Evolutionary conservation across 139 green algal genomes (phyloP), one percentile per base, ranked within the genome.

Genomic region (Bryopsis sp.): DNA sequence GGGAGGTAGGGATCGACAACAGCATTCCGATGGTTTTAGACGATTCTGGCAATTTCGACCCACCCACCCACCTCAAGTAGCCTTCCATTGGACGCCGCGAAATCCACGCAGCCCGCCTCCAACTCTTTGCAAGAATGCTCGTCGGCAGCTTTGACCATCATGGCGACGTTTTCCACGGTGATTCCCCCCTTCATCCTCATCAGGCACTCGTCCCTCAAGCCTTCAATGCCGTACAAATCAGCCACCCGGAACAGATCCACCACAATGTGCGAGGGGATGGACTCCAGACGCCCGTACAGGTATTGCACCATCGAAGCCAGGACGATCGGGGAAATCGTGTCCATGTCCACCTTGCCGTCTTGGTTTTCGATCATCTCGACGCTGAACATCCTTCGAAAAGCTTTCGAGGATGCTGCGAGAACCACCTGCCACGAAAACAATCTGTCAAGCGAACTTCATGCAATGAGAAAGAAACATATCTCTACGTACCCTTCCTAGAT

Each of bases 321-420:
- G 7, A 67, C 59, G 15, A 7, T 46, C 5, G 59, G 59, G 7
- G 24, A 22, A n/a, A 67, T 31, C n/a, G 33, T n/a, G 33, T 67
- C 59, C 8, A 67, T 7, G 6, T 47, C 7, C 24, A 67, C 59
- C 59, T 67, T 31, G 5, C 59, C 59, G 11, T 29, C 4, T 7
- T 46, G 32, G 7, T 43, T 67, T 47, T 67, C 59, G 7, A n/a
- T 46, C 59, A 67, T 67, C 31, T 46, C 59, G 7, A 46, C 59
- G 43, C 59, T 67, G 59, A 67, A 67, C 59, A 67, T 67, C 31
- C 59, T 39, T 5, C 43, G 59, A 24, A 67, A 67, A 15, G 59
- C 19, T 26, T 47, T 39, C 8, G 59, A 67, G 59, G 59, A 46
- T 19, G 59, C 59, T 48, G 59, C 32, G 5, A 67, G 33, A 24